Evolutionary conservation across 2,329 filamentous ascomycete genomes (phyloP), one percentile per base, ranked within the genome.

Genomic region (Arthrobotrys entomopaga): DNA sequence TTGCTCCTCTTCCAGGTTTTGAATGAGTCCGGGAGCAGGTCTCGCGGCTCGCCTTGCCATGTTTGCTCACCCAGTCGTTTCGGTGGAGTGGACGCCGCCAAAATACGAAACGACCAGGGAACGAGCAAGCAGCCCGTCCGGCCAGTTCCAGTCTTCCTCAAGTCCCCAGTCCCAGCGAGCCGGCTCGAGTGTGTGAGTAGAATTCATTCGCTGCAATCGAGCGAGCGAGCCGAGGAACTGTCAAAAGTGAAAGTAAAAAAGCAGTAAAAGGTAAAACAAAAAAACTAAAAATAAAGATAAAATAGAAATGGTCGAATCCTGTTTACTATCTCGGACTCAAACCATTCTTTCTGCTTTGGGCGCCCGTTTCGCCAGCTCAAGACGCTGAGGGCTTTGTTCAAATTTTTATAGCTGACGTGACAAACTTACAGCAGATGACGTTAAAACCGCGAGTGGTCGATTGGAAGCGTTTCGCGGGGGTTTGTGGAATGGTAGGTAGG

Each of bases 1-100:
- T 42, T 57, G 53, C 20, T 24, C 34, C 53, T 34, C 16, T 5
- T 34, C 29, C 38, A 16, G 29, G 24, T 26, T 34, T 57, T 69
- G 58, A 43, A 54, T 61, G 65, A 61, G 42, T 54, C 49, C 56
- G 49, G 6, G 38, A 56, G 19, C 24, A 26, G 3, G 2, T 61
- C 65, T 46, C 40, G 54, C 65, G 65, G 65, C 65, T 69, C 56
- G 65, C n/a, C 59, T 54, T 72, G 53, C 67, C 67, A n/a, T 24
- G 60, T 64, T 65, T 42, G 67, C 67, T 42, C 67, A 54, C 40
- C 59, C 60, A 53, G 65, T 72, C 59, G 60, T 65, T 72, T 72
- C 65, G 59, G 53, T 43, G 43, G 48, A 49, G 40, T 40, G 46
- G 29, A 46, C 10, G 16, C 53, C 10, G 16, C 53, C 38, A 22